A percentile compares a stretch with the other conserved stretches of the same genome.
Evolutionary conservation across 441 rosid genomes (phyloP).

Genomic region (Melastoma candidum): DNA sequence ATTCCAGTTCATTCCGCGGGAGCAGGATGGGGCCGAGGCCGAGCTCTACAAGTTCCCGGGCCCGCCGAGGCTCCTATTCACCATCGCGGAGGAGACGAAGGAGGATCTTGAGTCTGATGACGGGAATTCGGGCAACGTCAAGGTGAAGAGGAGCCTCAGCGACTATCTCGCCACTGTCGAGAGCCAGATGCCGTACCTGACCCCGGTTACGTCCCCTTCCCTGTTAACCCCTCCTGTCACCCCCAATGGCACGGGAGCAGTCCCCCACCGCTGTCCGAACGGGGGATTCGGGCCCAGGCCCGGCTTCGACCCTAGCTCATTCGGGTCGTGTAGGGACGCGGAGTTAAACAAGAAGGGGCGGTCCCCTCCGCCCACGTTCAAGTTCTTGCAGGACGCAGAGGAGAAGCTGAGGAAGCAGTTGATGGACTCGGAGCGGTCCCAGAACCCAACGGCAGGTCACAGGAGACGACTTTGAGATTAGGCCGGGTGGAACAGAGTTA

Average conservation of each 20-base stretch:
- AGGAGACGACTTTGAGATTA: no score
- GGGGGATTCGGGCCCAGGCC: constrained; percentile 1
- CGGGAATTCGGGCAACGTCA: constrained; percentile 33
- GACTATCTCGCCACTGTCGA: constrained; percentile 59
- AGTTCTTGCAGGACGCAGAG: constrained; percentile 90
- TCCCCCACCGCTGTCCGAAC: constrained; percentile 4
- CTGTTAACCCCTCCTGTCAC: constrained; percentile 84
- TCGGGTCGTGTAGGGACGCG: constrained; percentile 57
- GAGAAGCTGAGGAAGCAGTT: constrained; percentile 52
- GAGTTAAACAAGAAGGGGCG: constrained; percentile 59
- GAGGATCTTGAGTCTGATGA: constrained; percentile 92
- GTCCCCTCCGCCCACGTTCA: constrained; percentile 80
- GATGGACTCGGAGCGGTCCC: constrained; percentile 24
- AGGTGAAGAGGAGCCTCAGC: constrained; percentile 55
- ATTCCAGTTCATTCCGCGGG: constrained; percentile 34
- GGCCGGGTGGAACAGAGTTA: no score
- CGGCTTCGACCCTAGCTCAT: constrained; percentile 35
- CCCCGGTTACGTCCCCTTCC: constrained; percentile 85
- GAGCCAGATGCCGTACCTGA: constrained; percentile 52
- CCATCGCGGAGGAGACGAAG: constrained; percentile 10
- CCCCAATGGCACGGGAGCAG: constrained; percentile 26
- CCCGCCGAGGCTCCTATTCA: no score
- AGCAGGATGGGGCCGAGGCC: constrained; percentile 49
- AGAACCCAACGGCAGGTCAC: no score
- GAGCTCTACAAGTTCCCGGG: no score